Base-by-base conservation (phyloP, 108 stramenopile species). In the Pelagomonas calceolata region DNA sequence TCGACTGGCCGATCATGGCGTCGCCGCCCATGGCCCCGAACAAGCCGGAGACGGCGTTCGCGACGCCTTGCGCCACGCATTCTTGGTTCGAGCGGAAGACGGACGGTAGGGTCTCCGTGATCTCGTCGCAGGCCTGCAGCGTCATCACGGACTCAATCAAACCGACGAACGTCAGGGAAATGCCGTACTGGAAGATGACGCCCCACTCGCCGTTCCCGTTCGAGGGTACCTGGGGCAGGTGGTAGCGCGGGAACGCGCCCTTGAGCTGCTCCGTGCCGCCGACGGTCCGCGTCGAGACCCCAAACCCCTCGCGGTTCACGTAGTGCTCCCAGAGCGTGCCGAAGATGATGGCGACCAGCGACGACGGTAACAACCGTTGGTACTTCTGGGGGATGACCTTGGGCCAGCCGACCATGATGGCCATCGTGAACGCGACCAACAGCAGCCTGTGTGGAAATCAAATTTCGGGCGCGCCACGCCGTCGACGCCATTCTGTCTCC, bases 1-100 rank as follows among this genome's bases (percentile, higher is more conserved):
- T 85, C 0, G 84, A 85, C 71, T 85, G 84, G 46, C 84, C 84
- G 74, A 85, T 85, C 82, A 82, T 85, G 45, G 85, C 80, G 75
- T 83, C 82, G 71, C 85, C 85, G 14, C 85, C 85, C 85, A 85
- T 83, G 66, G 82, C 84, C 60, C 36, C 70, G 63, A 83, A 83
- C 64, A 85, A 44, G 31, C 82, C 81, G 66, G 78, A 74, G 26
- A 83, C 68, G 36, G 79, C 51, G 68, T 85, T 85, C 44, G 74
- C 85, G 67, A 85, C 63, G 66, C 85, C 85, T 66, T 85, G 85
- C 0, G 82, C 85, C 68, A 85, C 82, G 32, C 75, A 73, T 68
- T 85, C 85, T 46, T 83, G 85, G 70, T 82, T 80, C 34, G 79
- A 80, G 66, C 80, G 81, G 45, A 69, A 63, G 33, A 82, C 75